Conservation (phyloP, 768 basidiomycete genomes). For the Trametes villosa region DNA sequence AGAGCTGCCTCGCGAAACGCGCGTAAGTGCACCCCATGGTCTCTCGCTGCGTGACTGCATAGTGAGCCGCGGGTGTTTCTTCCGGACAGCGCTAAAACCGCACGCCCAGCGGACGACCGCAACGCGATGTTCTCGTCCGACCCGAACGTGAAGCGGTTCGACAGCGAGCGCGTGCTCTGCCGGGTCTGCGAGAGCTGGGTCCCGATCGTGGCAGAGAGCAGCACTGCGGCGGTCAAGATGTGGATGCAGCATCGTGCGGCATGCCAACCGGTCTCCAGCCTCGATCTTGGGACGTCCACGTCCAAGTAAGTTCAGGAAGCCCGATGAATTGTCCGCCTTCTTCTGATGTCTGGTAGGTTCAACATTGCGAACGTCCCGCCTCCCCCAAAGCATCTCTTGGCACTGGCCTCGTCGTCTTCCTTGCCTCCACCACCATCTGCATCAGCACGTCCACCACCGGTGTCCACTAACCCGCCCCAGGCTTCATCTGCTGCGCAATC, state of each 20-base stretch:
- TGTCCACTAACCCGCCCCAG: conserved; percentile 3
- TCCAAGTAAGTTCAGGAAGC: conserved; percentile 13
- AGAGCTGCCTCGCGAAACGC: conserved; percentile 81
- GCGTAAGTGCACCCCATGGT: conserved; percentile 49
- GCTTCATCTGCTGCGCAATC: conserved; percentile 5
- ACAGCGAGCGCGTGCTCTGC: conserved; percentile 72
- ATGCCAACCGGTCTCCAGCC: conserved; percentile 48
- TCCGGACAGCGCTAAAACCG: conserved; percentile 24
- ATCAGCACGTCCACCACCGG: conserved; percentile 16
- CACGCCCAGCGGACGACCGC: conserved; percentile 62
- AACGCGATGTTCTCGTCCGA: conserved; percentile 63
- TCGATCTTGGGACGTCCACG: conserved; percentile 17
- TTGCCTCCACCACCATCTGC: conserved; percentile 24
- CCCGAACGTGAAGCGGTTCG: conserved; percentile 74
- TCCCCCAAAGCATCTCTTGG: conserved; percentile 39
- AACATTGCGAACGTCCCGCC: conserved; percentile 37
- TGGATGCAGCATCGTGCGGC: conserved; percentile 67
- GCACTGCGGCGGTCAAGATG: conserved; percentile 60
- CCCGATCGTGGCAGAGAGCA: conserved; percentile 61
- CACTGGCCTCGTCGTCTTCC: conserved; percentile 36
- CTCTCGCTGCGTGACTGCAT: neutral
- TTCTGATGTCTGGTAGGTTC: conserved; percentile 16
- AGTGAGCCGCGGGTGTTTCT: neutral
- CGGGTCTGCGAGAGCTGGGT: conserved; percentile 73
- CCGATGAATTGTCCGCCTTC: neutral